Evolutionary conservation across 371 early-diverging fungal species (phyloP), one percentile per base, ranked within the genome.

Genomic region (Mortierella sp.): DNA sequence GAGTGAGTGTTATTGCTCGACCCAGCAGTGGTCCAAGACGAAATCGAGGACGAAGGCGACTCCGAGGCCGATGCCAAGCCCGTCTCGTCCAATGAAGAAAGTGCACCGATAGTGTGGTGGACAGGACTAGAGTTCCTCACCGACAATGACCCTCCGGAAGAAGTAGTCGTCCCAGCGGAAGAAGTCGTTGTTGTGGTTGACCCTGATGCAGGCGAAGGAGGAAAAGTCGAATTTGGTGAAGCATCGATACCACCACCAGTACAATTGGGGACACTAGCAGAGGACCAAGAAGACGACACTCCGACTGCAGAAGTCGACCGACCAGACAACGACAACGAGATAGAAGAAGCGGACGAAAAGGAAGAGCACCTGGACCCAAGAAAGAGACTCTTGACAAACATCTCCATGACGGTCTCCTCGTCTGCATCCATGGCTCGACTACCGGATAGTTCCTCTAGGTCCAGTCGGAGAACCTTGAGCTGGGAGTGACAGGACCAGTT

Each of bases 321-420:
- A 14, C 47, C 14, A 5, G 47, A 47, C 34, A 29, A 19, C 58
- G 7, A 19, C 58, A 55, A 4, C 11, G 31, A 39, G n/a, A n/a
- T n/a, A n/a, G n/a, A n/a, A n/a, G n/a, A n/a, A n/a, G n/a, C 13
- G n/a, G 68, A 31, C 16, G 41, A n/a, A 19, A 41, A 34, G n/a
- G 31, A 34, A 13, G 43, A 55, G 13, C 37, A 4, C 22, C 40
- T 14, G 13, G 74, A 50, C 14, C 63, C 53, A 22, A 65, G 39
- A 31, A 73, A 74, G 14, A 79, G 4, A 29, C 66, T 71, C 69
- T 74, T 73, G 37, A 79, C 61, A 64, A 70, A 79, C 74, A 79
- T 74, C 63, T 66, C 74, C 74, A 74, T 66, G 16, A 79, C 68
- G 3, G 43, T 67, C 37, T 70, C 74, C 29, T 79, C 79, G 37